Evolutionary conservation across 75 land plant genomes (phyloP).

Genomic region (Picea sitchensis): DNA sequence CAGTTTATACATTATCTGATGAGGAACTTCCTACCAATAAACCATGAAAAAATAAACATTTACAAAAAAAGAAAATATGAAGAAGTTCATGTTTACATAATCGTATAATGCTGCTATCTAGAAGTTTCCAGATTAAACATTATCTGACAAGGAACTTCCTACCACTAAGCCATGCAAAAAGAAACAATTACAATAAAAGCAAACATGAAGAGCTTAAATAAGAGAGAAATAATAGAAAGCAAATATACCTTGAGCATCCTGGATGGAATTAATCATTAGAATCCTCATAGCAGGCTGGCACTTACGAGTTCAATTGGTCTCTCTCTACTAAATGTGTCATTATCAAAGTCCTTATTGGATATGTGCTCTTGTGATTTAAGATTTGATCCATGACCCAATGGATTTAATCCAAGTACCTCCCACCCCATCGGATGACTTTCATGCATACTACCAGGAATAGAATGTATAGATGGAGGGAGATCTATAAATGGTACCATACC

Average conservation of each 20-base stretch:
- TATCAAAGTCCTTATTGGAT: constrained; percentile 66
- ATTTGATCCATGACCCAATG: constrained; percentile 34
- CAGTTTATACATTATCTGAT: background rate
- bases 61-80: background rate
- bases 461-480: constrained; percentile 33
- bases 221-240: background rate
- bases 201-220: background rate
- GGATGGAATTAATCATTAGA: constrained; percentile 4
- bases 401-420: constrained; percentile 47
- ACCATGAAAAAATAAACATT: too few relatives aligned
- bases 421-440: constrained; percentile 51
- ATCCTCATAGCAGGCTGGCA: constrained; percentile 21
- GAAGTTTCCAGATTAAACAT: too few relatives aligned
- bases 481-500: constrained; percentile 33
- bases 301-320: constrained; percentile 11
- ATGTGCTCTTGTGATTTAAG: constrained; percentile 63
- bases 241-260: constrained; percentile 2
- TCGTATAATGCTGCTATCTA: too few relatives aligned
- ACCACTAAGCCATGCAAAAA: background rate
- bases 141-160: background rate
- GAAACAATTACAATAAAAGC: background rate
- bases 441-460: constrained; percentile 20
- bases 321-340: constrained; percentile 33
- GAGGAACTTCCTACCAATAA: too few relatives aligned
- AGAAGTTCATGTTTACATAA: background rate